Evolutionary conservation across 1,284 basidiomycete species (phyloP).

Genomic region (Kwoniella shivajii): DNA sequence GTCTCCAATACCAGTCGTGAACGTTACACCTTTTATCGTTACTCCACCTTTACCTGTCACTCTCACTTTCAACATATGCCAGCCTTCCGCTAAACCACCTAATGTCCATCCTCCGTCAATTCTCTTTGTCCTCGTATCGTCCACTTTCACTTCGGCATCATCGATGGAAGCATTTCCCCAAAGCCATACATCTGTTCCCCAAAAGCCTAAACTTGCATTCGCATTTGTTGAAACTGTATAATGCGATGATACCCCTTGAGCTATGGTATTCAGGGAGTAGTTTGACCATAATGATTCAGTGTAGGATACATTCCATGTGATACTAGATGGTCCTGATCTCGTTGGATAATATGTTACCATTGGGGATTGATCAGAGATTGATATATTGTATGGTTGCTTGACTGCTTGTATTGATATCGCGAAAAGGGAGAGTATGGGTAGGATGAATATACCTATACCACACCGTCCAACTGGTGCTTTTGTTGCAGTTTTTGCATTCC

Average conservation of each 20-base stretch:
- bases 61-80: conserved; percentile 9
- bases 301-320: conserved; percentile 14
- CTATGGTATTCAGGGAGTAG: background rate
- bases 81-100: background rate
- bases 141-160: background rate
- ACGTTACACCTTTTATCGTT: conserved; percentile 3
- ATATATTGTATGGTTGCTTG: conserved; percentile 3
- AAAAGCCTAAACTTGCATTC: background rate
- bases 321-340: background rate
- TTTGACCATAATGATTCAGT: background rate
- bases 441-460: too few relatives aligned
- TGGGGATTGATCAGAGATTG: conserved; percentile 12
- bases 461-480: too few relatives aligned
- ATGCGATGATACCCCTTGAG: background rate
- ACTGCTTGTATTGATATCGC: background rate
- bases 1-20: conserved; percentile 13
- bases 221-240: background rate
- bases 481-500: too few relatives aligned
- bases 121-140: too few relatives aligned
- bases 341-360: conserved; percentile 15
- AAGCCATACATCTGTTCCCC: conserved; percentile 2
- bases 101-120: too few relatives aligned
- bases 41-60: conserved; percentile 10
- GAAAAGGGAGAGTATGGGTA: too few relatives aligned
- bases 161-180: background rate